phyloP scores from a whole-genome alignment of 306 rosid genomes.

The Cucumis cinereus region DNA sequence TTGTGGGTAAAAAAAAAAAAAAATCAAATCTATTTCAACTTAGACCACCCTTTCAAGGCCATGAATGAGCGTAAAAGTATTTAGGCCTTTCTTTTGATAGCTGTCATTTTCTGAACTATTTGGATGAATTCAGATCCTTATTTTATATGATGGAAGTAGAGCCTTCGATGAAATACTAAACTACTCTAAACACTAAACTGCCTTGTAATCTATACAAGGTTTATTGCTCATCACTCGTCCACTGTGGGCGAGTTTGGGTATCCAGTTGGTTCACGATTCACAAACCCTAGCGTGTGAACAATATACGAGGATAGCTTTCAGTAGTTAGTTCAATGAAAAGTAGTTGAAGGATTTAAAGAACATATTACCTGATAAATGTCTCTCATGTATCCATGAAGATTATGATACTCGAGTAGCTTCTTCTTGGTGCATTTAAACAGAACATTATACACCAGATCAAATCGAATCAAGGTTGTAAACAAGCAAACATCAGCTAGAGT shows the following conservation, averaged over 20 bases:
- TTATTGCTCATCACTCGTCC: no score
- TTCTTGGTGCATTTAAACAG: conserved; percentile 80
- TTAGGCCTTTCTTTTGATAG: not conserved
- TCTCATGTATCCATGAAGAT: conserved; percentile 59
- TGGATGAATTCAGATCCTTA: not conserved
- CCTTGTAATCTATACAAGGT: not conserved
- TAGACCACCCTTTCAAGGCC: no score
- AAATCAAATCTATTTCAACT: no score
- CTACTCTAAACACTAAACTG: not conserved
- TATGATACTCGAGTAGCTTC: conserved; percentile 56
- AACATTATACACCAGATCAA: conserved; percentile 56
- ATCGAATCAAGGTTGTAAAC: conserved; percentile 67
- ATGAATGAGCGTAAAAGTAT: no score
- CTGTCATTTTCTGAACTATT: not conserved
- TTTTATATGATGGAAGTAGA: not conserved
- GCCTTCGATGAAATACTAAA: not conserved
- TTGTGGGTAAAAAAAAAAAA: no score
- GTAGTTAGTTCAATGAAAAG: not conserved
- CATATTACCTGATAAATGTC: conserved; percentile 58
- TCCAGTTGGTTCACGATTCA: not conserved
- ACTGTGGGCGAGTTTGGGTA: not conserved
- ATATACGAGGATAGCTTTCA: not conserved
- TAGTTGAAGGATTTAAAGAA: not conserved
- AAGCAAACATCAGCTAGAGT: conserved; percentile 66
- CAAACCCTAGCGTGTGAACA: not conserved